Evolutionary conservation across 192 early-diverging fungal species (phyloP), one percentile per base, ranked within the genome.

Genomic region (Coemansia umbellata): DNA sequence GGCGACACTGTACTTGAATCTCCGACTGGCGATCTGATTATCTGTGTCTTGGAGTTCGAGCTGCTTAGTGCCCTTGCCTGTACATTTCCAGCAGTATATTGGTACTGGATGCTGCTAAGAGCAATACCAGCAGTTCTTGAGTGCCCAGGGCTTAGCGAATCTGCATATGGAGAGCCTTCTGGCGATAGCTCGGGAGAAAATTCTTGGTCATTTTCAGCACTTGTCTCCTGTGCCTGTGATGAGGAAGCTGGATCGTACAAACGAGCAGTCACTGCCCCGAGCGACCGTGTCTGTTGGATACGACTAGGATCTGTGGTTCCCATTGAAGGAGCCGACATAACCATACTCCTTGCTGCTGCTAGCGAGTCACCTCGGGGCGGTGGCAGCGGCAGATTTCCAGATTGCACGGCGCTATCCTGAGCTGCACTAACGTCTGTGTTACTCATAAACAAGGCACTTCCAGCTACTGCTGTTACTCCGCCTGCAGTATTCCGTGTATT

Each of bases 241-340:
- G 58, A 37, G 2, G 47, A 24, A 8, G 60, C 49, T 10, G 72
- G 72, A 26, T 75, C 72, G 31, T 60, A 68, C 14, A 75, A 39
- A 10, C 65, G 72, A 5, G 72, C 72, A 0, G 72, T 75, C 17
- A 75, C 72, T 11, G 72, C 59, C 2, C 64, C 72, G 26, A 75
- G 39, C 26, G 65, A 56, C 37, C 40, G 47, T 32, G 55, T 27
- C 10, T 48, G 59, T 5, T 41, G 28, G 14, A 41, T 30, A 9
- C 54, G 44, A 24, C 15, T 32, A 21, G 40, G 26, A 1, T 26
- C 55, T 27, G 47, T 42, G 5, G 21, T 37, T 3, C 37, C 33
- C 47, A 55, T 47, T 10, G 50, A 51, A 1, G 71, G 71, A 22
- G 63, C 63, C 14, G 71, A 67, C 64, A 62, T 66, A 10, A 35